A percentile compares a stretch with the other conserved stretches of the same genome.
Conservation (phyloP, 2,329 filamentous ascomycete genomes). For the Biscogniauxia sp. region DNA sequence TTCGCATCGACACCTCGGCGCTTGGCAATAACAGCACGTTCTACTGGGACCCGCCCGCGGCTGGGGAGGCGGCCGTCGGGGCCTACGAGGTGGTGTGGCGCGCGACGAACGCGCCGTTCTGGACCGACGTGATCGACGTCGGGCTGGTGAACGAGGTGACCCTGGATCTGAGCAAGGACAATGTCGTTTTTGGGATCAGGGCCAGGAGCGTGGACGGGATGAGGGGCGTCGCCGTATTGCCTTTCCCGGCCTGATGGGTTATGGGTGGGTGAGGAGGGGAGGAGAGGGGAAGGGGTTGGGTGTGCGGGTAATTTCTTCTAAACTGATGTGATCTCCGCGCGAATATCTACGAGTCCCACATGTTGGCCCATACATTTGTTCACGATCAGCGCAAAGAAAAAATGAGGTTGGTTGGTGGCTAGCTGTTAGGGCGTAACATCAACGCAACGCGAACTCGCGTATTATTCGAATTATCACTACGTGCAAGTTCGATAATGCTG, state of each 20-base stretch:
- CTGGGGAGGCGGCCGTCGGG: constrained; percentile 31
- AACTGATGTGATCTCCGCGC: not conserved
- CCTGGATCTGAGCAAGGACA: constrained; percentile 53
- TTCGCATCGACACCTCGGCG: constrained; percentile 44
- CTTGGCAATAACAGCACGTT: constrained; percentile 50
- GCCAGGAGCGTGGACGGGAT: constrained; percentile 31
- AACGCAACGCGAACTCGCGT: not conserved
- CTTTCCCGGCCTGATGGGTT: constrained; percentile 23
- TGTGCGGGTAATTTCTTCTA: too few species aligned
- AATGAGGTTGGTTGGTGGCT: not conserved
- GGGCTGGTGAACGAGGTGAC: constrained; percentile 44
- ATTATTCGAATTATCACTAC: constrained; percentile 3
- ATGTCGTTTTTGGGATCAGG: constrained; percentile 55
- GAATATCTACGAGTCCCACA: not conserved
- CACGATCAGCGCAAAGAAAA: not conserved
- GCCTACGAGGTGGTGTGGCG: constrained; percentile 58
- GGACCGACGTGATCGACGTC: constrained; percentile 48
- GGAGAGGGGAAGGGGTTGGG: not conserved
- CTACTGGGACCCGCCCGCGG: constrained; percentile 44
- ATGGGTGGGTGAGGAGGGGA: not conserved
- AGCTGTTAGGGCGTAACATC: not conserved
- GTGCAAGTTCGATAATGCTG: not conserved
- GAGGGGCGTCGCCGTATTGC: constrained; percentile 30
- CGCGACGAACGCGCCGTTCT: constrained; percentile 47
- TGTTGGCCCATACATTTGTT: too few species aligned